These are phyloP conservation scores for Blastocystis sp. DNA, from an alignment of 352 stramenopile species.

Conservation along the genomic window DNA sequence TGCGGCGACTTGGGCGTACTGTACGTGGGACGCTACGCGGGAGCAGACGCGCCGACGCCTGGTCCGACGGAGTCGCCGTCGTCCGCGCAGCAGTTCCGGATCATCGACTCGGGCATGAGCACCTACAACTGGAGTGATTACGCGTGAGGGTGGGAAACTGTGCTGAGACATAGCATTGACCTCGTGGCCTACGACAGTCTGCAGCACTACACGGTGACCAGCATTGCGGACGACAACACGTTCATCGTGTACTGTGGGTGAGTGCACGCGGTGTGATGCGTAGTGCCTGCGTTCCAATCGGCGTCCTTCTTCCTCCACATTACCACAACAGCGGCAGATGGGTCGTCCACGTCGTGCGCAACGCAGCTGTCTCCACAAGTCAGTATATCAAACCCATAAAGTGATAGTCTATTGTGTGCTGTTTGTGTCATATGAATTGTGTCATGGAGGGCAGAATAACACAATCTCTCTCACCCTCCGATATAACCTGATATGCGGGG, in stretches of 20 bases:
- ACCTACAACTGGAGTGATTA: slow-evolving; percentile 20
- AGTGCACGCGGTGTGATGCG: background rate
- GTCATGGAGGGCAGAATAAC: background rate
- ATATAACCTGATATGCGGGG: background rate
- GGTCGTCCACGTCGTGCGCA: background rate
- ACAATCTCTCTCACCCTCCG: too few relatives aligned
- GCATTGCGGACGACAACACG: background rate
- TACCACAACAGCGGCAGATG: background rate
- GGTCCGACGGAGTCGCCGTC: background rate
- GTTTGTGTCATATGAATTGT: background rate
- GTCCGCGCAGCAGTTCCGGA: slow-evolving; percentile 11
- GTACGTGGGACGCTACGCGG: background rate
- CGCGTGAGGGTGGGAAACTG: background rate
- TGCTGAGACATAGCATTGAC: background rate
- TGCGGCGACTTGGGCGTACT: background rate
- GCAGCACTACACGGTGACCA: background rate
- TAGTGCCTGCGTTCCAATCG: background rate
- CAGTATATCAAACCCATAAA: background rate
- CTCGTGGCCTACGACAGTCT: slow-evolving; percentile 4
- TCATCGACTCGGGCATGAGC: background rate
- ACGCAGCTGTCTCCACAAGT: background rate
- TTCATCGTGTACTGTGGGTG: background rate
- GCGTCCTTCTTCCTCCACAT: slow-evolving; percentile 10
- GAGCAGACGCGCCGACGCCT: background rate
- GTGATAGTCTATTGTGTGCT: background rate